Conservation (phyloP, 768 basidiomycete genomes). For the Pleurotus tuber-regium region DNA sequence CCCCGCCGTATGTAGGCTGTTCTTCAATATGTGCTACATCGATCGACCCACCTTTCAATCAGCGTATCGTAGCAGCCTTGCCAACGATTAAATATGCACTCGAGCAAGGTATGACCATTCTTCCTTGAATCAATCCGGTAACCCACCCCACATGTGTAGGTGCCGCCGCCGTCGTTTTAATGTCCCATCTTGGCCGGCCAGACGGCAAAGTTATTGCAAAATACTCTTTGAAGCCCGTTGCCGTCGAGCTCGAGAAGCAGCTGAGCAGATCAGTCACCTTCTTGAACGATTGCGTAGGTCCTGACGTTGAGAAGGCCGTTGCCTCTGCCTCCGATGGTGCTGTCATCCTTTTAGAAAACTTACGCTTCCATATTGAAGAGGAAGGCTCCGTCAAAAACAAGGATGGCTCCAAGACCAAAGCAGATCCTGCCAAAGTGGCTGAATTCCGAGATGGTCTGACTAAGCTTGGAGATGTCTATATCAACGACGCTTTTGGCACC, state of each 20-base stretch:
- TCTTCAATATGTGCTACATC: conserved; percentile 12
- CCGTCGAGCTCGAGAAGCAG: conserved; percentile 73
- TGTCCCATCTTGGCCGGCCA: conserved; percentile 98
- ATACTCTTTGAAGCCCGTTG: conserved; percentile 88
- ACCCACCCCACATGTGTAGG: conserved; percentile 37
- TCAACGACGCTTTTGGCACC: conserved; percentile 99
- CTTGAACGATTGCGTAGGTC: conserved; percentile 81
- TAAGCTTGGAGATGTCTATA: conserved; percentile 90
- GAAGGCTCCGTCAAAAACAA: conserved; percentile 93
- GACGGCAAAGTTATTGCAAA: conserved; percentile 89
- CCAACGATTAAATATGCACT: conserved; percentile 95
- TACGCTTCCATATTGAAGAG: conserved; percentile 98
- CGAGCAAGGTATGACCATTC: conserved; percentile 56
- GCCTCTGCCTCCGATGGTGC: conserved; percentile 61
- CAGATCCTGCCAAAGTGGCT: conserved; percentile 75
- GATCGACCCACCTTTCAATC: conserved; percentile 16
- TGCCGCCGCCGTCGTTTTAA: conserved; percentile 82
- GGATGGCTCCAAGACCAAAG: conserved; percentile 94
- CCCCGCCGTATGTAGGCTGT: conserved; percentile 70
- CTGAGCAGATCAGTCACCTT: conserved; percentile 77
- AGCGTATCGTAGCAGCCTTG: conserved; percentile 97
- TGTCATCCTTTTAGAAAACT: conserved; percentile 91
- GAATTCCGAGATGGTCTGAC: conserved; percentile 89
- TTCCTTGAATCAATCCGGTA: conserved; percentile 7
- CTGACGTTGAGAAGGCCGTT: conserved; percentile 79